A percentile compares a stretch with the other conserved stretches of the same genome.
Evolutionary conservation across 768 basidiomycete genomes (phyloP).

Genomic region (Exidia glandulosa): DNA sequence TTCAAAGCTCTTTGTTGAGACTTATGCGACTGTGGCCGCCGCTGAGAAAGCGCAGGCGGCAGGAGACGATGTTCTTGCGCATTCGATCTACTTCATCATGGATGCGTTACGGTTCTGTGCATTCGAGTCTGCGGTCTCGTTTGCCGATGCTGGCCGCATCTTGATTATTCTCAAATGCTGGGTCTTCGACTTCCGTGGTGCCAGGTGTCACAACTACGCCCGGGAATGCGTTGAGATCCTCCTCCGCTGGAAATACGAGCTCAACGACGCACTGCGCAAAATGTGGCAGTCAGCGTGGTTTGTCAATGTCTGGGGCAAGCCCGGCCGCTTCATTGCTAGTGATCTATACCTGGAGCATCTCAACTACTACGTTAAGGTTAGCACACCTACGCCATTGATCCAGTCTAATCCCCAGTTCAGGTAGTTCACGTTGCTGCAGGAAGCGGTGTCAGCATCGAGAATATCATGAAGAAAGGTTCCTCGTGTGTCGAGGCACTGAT

Average conservation of each 20-base stretch:
- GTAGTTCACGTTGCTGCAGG: slow-evolving; percentile 16
- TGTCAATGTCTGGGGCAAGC: slow-evolving; percentile 16
- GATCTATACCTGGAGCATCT: slow-evolving; percentile 23
- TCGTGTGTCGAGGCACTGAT: slow-evolving; percentile 17
- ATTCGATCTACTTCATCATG: slow-evolving; percentile 18
- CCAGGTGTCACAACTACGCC: slow-evolving; percentile 23
- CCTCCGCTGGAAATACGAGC: slow-evolving; percentile 13
- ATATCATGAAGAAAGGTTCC: slow-evolving; percentile 19
- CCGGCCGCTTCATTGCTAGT: slow-evolving; percentile 16
- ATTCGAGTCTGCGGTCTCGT: slow-evolving; percentile 20
- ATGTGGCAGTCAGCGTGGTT: slow-evolving; percentile 19
- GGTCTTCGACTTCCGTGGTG: slow-evolving; percentile 20
- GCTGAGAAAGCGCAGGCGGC: slow-evolving; percentile 6
- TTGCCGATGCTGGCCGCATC: slow-evolving; percentile 21
- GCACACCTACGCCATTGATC: neutral
- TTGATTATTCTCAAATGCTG: slow-evolving; percentile 17
- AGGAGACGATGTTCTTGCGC: slow-evolving; percentile 11
- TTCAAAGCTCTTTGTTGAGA: neutral
- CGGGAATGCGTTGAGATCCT: slow-evolving; percentile 13
- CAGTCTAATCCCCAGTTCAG: slow-evolving; percentile 6
- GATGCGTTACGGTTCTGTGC: slow-evolving; percentile 18
- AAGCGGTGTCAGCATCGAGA: slow-evolving; percentile 14
- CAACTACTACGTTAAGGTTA: slow-evolving; percentile 20
- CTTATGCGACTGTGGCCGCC: slow-evolving; percentile 5
- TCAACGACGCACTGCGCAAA: slow-evolving; percentile 5